Evolutionary conservation across 176 grass and related monocot species (phyloP), one percentile per base, ranked within the genome.

Genomic region (Raddia guianensis): DNA sequence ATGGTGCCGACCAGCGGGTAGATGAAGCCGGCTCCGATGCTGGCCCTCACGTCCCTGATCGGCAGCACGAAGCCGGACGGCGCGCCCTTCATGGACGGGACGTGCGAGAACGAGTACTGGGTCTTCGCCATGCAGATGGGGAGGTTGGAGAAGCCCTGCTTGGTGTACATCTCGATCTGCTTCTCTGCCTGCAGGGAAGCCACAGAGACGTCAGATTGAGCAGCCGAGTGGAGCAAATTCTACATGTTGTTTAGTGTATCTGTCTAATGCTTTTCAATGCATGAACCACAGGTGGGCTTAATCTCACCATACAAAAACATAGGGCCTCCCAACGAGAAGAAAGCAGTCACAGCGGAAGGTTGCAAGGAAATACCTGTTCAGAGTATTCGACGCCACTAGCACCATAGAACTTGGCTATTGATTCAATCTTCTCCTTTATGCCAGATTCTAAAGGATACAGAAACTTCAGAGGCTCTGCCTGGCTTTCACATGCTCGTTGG

Each of bases 71-170:
- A 99, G 21, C 40, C 93, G 0, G 76, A 72, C 0, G 97, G 97
- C 1, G 86, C 90, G 0, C 95, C 95, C 65, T 98, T 94, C 71
- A 91, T 79, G 51, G 96, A 95, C 4, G 93, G 81, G 49, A 95
- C 73, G 46, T 95, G 96, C 0, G 96, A 93, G 74, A 99, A 99
- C 2, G 96, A 99, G 82, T 99, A 99, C 59, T 99, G 92, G 45
- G 92, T 99, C 72, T 99, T 99, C 0, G 96, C 93, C 96, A 99
- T 95, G 82, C 96, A 99, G 80, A 95, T 99, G 2, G 96, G 96
- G 58, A 99, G 82, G 54, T 81, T 84, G n/a, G 92, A 98, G 82
- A 99, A 95, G 2, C 96, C 96, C 84, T 99, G 93, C 54, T 88
- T 95, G 2, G 80, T 95, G 86, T 99, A 93, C 89, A 99, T 91